Conservation (phyloP, 1,284 basidiomycete species). For the Ganoderma boninense region DNA sequence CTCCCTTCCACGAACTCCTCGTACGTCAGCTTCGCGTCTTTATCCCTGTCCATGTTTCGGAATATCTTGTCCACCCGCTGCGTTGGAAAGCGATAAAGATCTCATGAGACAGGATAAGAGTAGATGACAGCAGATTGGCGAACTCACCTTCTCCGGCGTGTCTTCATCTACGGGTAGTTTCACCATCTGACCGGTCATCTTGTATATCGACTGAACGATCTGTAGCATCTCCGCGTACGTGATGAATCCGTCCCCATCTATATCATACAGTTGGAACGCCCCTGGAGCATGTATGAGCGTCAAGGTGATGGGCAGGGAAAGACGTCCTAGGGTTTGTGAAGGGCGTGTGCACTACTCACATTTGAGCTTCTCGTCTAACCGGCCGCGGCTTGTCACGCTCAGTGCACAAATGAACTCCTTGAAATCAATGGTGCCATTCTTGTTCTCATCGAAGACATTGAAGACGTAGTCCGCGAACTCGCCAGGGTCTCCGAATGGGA, state of each 20-base stretch:
- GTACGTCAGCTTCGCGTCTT: constrained; percentile 89
- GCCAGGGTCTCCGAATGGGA: constrained; percentile 97
- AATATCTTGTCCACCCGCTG: constrained; percentile 98
- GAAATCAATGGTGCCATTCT: constrained; percentile 96
- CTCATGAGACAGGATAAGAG: background rate
- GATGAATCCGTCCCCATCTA: constrained; percentile 96
- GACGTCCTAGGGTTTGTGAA: constrained; percentile 3
- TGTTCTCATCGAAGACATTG: constrained; percentile 96
- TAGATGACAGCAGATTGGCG: background rate
- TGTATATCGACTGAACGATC: constrained; percentile 96
- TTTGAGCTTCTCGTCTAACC: constrained; percentile 98
- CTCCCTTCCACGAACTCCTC: constrained; percentile 97
- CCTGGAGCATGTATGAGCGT: constrained; percentile 57
- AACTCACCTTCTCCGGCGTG: constrained; percentile 94
- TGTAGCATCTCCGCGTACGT: constrained; percentile 99
- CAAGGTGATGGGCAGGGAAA: constrained; percentile 4
- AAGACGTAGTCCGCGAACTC: constrained; percentile 99
- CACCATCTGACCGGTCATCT: constrained; percentile 99
- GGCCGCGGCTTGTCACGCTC: constrained; percentile 92
- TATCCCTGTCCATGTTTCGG: constrained; percentile 91
- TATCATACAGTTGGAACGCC: constrained; percentile 99
- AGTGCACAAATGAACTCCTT: constrained; percentile 99
- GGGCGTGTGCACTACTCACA: constrained; percentile 68
- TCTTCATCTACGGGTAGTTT: constrained; percentile 97
- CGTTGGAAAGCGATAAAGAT: background rate